A percentile compares a stretch with the other conserved stretches of the same genome.
phyloP scores from a whole-genome alignment of 1,284 basidiomycete genomes.

The Sporisorium exsertum region DNA sequence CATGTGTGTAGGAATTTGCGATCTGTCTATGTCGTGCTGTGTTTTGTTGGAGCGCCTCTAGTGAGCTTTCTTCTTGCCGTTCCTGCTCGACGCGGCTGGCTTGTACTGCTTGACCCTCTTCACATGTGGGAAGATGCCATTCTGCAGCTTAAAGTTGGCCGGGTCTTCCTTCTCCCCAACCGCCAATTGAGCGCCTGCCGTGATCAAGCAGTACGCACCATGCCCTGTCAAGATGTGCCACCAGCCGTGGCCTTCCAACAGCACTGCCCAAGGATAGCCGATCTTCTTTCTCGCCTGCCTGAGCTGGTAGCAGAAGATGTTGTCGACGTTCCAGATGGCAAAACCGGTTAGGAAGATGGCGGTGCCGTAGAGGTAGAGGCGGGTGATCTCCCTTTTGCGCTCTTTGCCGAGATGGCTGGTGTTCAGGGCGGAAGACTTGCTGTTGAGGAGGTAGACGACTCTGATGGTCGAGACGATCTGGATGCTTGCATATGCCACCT shows the following conservation, averaged over 20 bases:
- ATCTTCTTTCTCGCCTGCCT: conserved; percentile 41
- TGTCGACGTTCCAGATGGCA: conserved; percentile 73
- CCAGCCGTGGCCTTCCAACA: conserved; percentile 68
- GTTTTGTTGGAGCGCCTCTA: neutral
- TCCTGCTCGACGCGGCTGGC: neutral
- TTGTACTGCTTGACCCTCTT: conserved; percentile 37
- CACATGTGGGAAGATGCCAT: conserved; percentile 37
- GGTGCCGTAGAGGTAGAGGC: conserved; percentile 40
- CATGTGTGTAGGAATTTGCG: neutral
- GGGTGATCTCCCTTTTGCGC: conserved; percentile 22
- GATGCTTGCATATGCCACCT: conserved; percentile 72
- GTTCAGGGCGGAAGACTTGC: conserved; percentile 34
- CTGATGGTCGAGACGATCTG: conserved; percentile 66
- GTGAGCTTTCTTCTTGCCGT: conserved; percentile 4
- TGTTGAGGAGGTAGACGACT: conserved; percentile 62
- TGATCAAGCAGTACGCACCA: conserved; percentile 71
- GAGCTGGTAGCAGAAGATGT: conserved; percentile 71
- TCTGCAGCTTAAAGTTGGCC: conserved; percentile 38
- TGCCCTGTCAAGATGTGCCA: conserved; percentile 73
- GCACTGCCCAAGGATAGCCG: conserved; percentile 55
- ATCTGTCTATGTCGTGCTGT: too few species aligned
- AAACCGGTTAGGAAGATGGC: conserved; percentile 70
- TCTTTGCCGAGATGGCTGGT: conserved; percentile 14
- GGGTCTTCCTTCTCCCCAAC: conserved; percentile 53
- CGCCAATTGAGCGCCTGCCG: conserved; percentile 49